phyloP scores from a whole-genome alignment of 2,329 filamentous ascomycete species.

The Phialemonium atrogriseum region DNA sequence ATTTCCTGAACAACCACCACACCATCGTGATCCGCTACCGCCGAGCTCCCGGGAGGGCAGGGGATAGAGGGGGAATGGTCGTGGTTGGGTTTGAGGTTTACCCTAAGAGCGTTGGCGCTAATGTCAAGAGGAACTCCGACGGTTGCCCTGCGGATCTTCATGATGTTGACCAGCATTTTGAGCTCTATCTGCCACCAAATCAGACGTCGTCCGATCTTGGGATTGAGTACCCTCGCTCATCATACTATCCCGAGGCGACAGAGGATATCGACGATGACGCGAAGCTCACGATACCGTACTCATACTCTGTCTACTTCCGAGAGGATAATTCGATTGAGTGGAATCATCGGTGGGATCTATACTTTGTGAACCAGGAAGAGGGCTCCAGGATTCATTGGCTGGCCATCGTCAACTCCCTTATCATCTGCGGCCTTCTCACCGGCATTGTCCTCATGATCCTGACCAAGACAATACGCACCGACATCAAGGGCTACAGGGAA shows the following conservation, averaged over 20 bases:
- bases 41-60: conserved; percentile 58
- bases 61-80: conserved; percentile 64
- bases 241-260: conserved; percentile 48
- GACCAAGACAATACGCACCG: conserved; percentile 66
- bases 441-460: conserved; percentile 75
- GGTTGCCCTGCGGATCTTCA: conserved; percentile 64
- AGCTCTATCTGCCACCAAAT: conserved; percentile 60
- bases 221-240: conserved; percentile 45
- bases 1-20: conserved; percentile 81
- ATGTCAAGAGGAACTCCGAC: conserved; percentile 47
- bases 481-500: conserved; percentile 69
- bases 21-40: conserved; percentile 77
- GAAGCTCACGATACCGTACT: conserved; percentile 69
- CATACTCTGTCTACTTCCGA: conserved; percentile 85
- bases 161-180: conserved; percentile 54
- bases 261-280: conserved; percentile 53
- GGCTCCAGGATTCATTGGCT: conserved; percentile 79
- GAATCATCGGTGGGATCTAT: conserved; percentile 79
- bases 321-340: conserved; percentile 76
- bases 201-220: conserved; percentile 42
- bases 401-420: conserved; percentile 78
- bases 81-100: conserved; percentile 88
- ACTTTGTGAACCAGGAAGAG: conserved; percentile 82
- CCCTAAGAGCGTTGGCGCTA: conserved; percentile 67
- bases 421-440: conserved; percentile 72